Percentiles rank a stretch among this genome's conserved stretches.
Conservation (phyloP, 2,329 filamentous ascomycete species). For the Neopestalotiopsis sp. region DNA sequence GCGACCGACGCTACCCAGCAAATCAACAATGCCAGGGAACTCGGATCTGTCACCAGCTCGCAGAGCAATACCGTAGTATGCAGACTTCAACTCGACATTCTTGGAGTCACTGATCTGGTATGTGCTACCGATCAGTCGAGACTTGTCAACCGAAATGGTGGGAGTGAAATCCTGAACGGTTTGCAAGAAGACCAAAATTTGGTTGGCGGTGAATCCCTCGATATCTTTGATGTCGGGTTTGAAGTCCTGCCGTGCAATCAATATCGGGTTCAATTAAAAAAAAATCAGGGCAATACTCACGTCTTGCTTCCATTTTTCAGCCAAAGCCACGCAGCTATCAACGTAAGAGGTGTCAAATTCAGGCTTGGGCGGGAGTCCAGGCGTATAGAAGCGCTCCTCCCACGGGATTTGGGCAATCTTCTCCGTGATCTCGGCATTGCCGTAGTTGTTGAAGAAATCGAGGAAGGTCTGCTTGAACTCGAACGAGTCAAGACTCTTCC, state of each 20-base stretch:
- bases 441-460: constrained; percentile 75
- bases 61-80: constrained; percentile 82
- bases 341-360: constrained; percentile 88
- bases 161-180: constrained; percentile 70
- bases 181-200: constrained; percentile 90
- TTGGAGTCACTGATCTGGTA: constrained; percentile 77
- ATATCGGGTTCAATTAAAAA: constrained; percentile 2
- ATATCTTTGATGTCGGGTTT: constrained; percentile 73
- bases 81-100: constrained; percentile 84
- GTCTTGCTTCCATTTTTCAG: constrained; percentile 76
- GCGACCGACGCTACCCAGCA: constrained; percentile 82
- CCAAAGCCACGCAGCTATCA: constrained; percentile 82
- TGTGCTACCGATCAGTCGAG: constrained; percentile 72
- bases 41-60: constrained; percentile 72
- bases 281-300: constrained; percentile 42
- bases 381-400: constrained; percentile 87
- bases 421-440: constrained; percentile 66
- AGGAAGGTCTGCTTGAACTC: constrained; percentile 91
- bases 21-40: constrained; percentile 72
- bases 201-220: constrained; percentile 78
- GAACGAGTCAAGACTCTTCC: constrained; percentile 88
- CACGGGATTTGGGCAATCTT: constrained; percentile 81
- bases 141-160: constrained; percentile 67
- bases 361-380: constrained; percentile 88
- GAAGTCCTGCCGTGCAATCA: constrained; percentile 52